phyloP scores from a whole-genome alignment of 2,329 filamentous ascomycete genomes.

The Spiromastix sp. region DNA sequence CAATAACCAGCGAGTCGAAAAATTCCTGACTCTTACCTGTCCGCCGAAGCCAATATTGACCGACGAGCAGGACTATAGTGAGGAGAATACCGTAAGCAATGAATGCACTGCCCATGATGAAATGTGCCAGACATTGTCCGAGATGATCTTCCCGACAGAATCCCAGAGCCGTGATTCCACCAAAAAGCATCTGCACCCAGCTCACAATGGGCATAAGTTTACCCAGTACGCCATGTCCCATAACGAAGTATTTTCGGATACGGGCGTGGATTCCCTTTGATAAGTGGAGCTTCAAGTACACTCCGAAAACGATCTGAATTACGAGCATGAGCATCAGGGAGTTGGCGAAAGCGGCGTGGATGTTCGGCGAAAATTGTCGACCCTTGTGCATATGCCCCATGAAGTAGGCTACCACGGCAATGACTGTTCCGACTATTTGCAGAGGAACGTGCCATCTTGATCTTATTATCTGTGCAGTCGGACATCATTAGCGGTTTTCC shows the following conservation, averaged over 20 bases:
- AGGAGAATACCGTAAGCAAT: constrained; percentile 86
- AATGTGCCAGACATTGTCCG: constrained; percentile 89
- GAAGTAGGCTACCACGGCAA: constrained; percentile 79
- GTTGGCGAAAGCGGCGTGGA: constrained; percentile 72
- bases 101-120: constrained; percentile 97
- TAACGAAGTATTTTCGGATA: constrained; percentile 61
- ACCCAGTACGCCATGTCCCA: constrained; percentile 69
- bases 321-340: constrained; percentile 70
- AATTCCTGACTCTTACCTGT: constrained; percentile 90
- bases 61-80: constrained; percentile 75
- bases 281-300: constrained; percentile 83
- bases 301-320: constrained; percentile 65
- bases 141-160: constrained; percentile 89
- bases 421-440: constrained; percentile 61
- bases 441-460: constrained; percentile 91
- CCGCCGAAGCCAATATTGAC: constrained; percentile 74
- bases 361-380: constrained; percentile 71
- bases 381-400: constrained; percentile 86
- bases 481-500: constrained; percentile 3
- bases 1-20: constrained; percentile 85
- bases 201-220: constrained; percentile 77
- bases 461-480: constrained; percentile 79
- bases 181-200: constrained; percentile 94
- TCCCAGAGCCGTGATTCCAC: constrained; percentile 81
- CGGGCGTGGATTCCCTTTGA: constrained; percentile 72